Percentiles rank a stretch among this genome's conserved stretches.
Conservation (phyloP, 2,329 filamentous ascomycete species). For the Verticillium dahliae region DNA sequence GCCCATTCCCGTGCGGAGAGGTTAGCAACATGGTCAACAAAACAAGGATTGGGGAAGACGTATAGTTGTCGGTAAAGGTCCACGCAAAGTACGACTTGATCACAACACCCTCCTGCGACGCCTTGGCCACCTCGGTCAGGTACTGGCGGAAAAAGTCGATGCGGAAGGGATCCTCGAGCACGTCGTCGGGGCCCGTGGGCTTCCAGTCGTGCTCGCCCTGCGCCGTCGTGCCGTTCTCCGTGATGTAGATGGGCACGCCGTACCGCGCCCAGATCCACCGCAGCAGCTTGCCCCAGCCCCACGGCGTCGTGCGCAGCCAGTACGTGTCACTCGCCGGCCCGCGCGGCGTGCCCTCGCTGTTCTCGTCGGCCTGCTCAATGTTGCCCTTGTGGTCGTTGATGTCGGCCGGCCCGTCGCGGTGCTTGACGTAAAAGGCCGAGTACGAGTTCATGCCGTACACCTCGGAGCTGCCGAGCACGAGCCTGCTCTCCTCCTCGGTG, state of each 20-base stretch:
- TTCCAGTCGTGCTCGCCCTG: constrained; percentile 69
- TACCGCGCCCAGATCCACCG: constrained; percentile 75
- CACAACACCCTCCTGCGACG: constrained; percentile 64
- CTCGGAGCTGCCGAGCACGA: constrained; percentile 56
- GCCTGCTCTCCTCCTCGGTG: constrained; percentile 61
- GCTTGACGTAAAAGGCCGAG: constrained; percentile 82
- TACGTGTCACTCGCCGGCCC: constrained; percentile 75
- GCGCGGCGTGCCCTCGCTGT: constrained; percentile 66
- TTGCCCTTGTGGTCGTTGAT: constrained; percentile 68
- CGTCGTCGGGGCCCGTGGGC: constrained; percentile 27
- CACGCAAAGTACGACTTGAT: constrained; percentile 78
- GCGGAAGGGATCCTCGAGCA: constrained; percentile 77
- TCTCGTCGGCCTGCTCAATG: constrained; percentile 63
- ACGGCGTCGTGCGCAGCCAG: constrained; percentile 72
- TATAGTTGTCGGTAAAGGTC: constrained; percentile 78
- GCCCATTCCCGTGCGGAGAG: constrained; percentile 30
- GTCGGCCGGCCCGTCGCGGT: constrained; percentile 67
- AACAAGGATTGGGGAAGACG: background rate
- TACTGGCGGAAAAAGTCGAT: constrained; percentile 74
- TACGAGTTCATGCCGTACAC: constrained; percentile 59
- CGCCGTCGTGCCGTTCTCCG: constrained; percentile 84
- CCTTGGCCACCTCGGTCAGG: constrained; percentile 69
- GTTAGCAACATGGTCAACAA: background rate
- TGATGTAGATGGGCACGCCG: constrained; percentile 69
- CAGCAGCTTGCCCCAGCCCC: constrained; percentile 71